These are phyloP conservation scores for Tricholoma terreum DNA, from an alignment of 768 basidiomycete species.

Conservation along the genomic window DNA sequence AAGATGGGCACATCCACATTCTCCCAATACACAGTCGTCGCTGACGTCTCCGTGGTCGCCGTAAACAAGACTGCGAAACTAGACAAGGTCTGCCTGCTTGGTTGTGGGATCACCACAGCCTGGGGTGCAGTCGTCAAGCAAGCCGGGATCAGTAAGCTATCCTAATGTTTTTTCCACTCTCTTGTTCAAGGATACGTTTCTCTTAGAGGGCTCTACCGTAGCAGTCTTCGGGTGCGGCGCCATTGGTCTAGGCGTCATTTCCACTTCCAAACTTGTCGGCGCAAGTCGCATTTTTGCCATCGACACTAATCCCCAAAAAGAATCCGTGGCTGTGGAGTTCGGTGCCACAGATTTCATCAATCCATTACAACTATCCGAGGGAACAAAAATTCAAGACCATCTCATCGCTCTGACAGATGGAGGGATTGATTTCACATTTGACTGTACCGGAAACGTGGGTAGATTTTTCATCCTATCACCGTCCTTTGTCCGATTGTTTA, in stretches of 20 bases:
- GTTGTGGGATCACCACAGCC: constrained; percentile 97
- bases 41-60: constrained; percentile 94
- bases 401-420: constrained; percentile 94
- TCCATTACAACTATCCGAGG: constrained; percentile 67
- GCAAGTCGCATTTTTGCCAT: constrained; percentile 90
- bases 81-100: constrained; percentile 95
- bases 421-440: constrained; percentile 95
- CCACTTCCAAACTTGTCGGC: constrained; percentile 72
- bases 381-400: constrained; percentile 84
- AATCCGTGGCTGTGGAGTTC: constrained; percentile 86
- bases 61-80: constrained; percentile 84
- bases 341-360: constrained; percentile 96
- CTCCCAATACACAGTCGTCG: constrained; percentile 99
- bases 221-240: constrained; percentile 97
- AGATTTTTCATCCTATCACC: constrained; percentile 4
- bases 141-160: constrained; percentile 68
- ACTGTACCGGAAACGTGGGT: constrained; percentile 84
- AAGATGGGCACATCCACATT: constrained; percentile 99
- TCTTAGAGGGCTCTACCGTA: constrained; percentile 74
- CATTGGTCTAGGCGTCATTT: constrained; percentile 91
- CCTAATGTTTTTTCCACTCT: constrained; percentile 1
- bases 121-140: constrained; percentile 96
- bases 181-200: not conserved
- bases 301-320: constrained; percentile 85
- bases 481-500: not conserved